Evolutionary conservation across 2,329 filamentous ascomycete genomes (phyloP), one percentile per base, ranked within the genome.

Genomic region (Aspergillus luchuensis): DNA sequence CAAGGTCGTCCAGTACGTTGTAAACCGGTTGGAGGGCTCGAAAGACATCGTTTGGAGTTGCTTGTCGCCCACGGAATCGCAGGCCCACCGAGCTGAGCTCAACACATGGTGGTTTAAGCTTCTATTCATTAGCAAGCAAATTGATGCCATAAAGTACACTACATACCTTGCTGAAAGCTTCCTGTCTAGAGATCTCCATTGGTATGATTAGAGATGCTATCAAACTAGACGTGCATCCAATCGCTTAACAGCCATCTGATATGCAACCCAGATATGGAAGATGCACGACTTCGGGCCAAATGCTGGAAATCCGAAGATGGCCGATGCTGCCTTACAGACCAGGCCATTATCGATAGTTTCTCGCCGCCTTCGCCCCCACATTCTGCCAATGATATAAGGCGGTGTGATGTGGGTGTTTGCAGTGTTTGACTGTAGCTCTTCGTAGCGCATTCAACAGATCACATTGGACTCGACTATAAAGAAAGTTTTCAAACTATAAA

Each of bases 41-140:
- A 4, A 80, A 72, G n/a, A 88, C 76, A 30, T 82, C 79, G 57
- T 76, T 78, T 17, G 78, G 69, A 21, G 78, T 78, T 15, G 70
- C 73, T 58, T 80, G 78, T 38, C 76, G 77, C 36, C 79, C 79
- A 51, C 80, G 79, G 59, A 87, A 80, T 45, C 74, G 76, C 15
- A 87, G 73, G 8, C 82, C 82, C 51, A 79, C 75, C 50, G 87
- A 82, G 63, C 84, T 84, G 38, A 89, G 79, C 48, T 83, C 80
- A 36, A 89, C 82, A 67, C 86, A 89, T 58, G 79, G 77, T 53
- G 81, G 79, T 65, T 87, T 87, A 58, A 89, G 78, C 82, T 85
- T 67, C 43, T 59, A 25, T 10, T 38, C 36, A 59, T 75, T 61
- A 75, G 69, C 33, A 55, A 56, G 23, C 49, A 52, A 30, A 15